phyloP scores from a whole-genome alignment of 805 yeast species.

The Candida schatavii region DNA sequence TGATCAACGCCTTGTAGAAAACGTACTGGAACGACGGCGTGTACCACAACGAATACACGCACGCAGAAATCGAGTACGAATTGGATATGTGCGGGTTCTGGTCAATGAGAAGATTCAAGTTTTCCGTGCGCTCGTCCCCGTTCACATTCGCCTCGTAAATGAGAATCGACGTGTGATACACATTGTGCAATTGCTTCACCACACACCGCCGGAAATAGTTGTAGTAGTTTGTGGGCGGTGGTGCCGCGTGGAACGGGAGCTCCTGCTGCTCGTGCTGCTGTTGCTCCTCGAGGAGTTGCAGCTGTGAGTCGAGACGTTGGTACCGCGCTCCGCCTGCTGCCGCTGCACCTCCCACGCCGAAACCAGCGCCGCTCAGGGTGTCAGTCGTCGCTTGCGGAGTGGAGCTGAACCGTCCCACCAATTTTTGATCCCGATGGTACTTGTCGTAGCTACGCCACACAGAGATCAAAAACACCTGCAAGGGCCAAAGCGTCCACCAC shows the following conservation, averaged over 20 bases:
- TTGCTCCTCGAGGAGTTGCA: conserved; percentile 23
- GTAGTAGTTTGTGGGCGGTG: conserved; percentile 15
- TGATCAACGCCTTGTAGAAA: conserved; percentile 36
- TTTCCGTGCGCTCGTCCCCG: conserved; percentile 28
- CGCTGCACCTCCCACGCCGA: too few relatives aligned
- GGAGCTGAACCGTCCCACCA: conserved; percentile 10
- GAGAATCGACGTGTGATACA: conserved; percentile 41
- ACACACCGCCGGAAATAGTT: conserved; percentile 34
- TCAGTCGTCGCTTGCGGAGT: background rate
- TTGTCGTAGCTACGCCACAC: conserved; percentile 40
- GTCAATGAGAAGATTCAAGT: conserved; percentile 33
- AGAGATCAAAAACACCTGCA: conserved; percentile 55
- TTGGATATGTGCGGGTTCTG: conserved; percentile 35
- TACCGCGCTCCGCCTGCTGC: conserved; percentile 20
- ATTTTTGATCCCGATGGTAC: conserved; percentile 10
- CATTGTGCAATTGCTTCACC: conserved; percentile 42
- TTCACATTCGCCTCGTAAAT: conserved; percentile 41
- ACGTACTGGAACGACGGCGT: conserved; percentile 53
- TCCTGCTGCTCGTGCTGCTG: background rate
- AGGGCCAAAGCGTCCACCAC: conserved; percentile 73
- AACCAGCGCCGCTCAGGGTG: too few relatives aligned
- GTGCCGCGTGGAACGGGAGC: background rate
- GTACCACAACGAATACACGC: conserved; percentile 32
- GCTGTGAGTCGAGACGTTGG: conserved; percentile 29
- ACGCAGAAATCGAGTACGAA: conserved; percentile 28